Evolutionary conservation across 345 rosid species (phyloP), one percentile per base, ranked within the genome.

Genomic region (Adansonia digitata): DNA sequence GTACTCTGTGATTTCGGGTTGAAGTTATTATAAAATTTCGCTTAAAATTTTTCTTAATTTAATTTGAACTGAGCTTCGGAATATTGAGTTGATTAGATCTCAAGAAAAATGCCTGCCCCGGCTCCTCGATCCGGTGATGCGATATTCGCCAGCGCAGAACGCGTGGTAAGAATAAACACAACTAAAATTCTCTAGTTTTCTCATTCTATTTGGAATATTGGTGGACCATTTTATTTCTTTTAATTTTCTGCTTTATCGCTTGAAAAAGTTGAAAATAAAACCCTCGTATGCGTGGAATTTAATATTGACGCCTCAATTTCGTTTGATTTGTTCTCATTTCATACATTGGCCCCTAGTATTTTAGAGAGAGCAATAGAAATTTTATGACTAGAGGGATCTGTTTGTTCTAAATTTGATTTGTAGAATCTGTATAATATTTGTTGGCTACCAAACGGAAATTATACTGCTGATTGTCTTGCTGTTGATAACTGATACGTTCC

Each of bases 91-190:
- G 29, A 73, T 27, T 61, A 72, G 76, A 74, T 79, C 57, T 68
- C 24, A 31, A 5, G 5, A 4, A 69, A 60, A 40, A 90, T 94
- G 97, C 85, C 98, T 78, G 89, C 94, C 0, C 85, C 49, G 40
- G 97, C 87, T 78, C 91, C 98, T 68, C 89, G 92, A 71, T 90
- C 96, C 51, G 99, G 99, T 67, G 97, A 95, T 48, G 96, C 99
- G 15, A 88, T 95, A 84, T 95, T 95, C 84, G 87, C 98, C 24
- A 89, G 85, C 65, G 84, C 91, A 7, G 98, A 93, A 70, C 95
- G 94, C 29, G 98, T 91, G 88, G 95, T 92, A 80, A 85, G 79
- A 74, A 2, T 24, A 13, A 66, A 43, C 53, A 52, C 34, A 14
- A 8, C 29, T 20, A 46, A 39, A 68, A 3, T 17, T 63, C 22